These are phyloP conservation scores for Sclerotinia nivalis DNA, from an alignment of 2,329 filamentous ascomycete species.

Conservation along the genomic window DNA sequence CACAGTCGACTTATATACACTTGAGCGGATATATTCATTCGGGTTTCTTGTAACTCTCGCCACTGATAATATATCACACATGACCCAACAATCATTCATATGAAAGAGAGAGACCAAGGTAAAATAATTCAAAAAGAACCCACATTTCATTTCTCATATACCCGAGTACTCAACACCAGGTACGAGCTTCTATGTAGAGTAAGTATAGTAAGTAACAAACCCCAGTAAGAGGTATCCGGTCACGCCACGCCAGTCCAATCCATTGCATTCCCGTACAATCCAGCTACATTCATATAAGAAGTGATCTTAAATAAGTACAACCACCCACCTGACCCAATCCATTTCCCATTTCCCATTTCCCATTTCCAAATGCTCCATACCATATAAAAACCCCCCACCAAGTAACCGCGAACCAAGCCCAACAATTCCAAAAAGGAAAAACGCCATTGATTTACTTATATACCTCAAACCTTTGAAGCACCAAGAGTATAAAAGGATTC, in stretches of 20 bases:
- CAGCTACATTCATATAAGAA: slow-evolving; percentile 3
- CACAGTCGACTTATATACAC: too few species aligned
- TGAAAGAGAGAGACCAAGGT: not conserved
- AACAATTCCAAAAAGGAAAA: not conserved
- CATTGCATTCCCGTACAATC: not conserved
- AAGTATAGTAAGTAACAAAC: not conserved
- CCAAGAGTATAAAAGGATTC: not conserved
- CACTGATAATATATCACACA: not conserved
- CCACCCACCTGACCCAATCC: too few species aligned
- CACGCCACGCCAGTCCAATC: not conserved
- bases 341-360: not conserved
- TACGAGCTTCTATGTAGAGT: not conserved
- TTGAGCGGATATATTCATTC: too few species aligned
- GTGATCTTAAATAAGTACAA: not conserved
- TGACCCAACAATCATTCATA: not conserved
- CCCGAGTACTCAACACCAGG: not conserved
- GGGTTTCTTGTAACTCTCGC: too few species aligned
- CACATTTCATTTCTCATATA: not conserved
- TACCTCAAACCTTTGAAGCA: not conserved
- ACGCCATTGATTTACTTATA: not conserved
- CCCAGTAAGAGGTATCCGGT: not conserved
- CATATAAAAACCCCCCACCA: not conserved
- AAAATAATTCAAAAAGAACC: not conserved
- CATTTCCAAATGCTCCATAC: not conserved
- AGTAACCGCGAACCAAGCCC: not conserved